Evolutionary conservation across 257 asterid species (phyloP), one percentile per base, ranked within the genome.

Genomic region (Fraxinus americana): DNA sequence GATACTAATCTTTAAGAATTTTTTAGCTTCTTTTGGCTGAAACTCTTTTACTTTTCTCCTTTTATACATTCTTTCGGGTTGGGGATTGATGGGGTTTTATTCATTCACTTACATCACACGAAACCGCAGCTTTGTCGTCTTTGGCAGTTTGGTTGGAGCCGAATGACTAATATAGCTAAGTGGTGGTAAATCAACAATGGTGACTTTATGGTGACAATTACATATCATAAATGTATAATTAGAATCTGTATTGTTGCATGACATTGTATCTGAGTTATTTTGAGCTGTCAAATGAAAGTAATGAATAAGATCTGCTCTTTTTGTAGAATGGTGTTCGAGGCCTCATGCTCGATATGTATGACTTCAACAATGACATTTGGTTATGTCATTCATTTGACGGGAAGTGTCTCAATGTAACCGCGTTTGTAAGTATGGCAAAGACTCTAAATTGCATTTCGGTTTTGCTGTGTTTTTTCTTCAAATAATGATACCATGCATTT

Each of bases 271-370:
- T 11, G 4, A n/a, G 66, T 17, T 57, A 12, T 57, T n/a, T 57
- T 57, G 21, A 21, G 16, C 68, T 25, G 68, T 61, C 11, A 57
- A 57, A 21, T 57, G 66, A 57, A 57, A 52, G 63, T 59, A n/a
- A 17, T n/a, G 17, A 59, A 21, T 57, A 70, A 38, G 5, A 9
- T 75, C 50, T 50, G 19, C 29, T 2, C 66, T 14, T 80, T 82
- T 74, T 83, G 87, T 78, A 94, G 98, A 94, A 92, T 85, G 98
- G 98, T 21, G 96, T 94, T 70, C 92, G 98, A 39, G 98, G 98
- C 50, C 92, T 94, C 36, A 94, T 94, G 98, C 97, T 94, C 23
- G 98, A 94, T 80, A 84, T 89, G 90, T 94, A 94, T 67, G 98
- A 94, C 79, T 92, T 94, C 91, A 82, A 89, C 69, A 70, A 91